Evolutionary conservation across 441 rosid genomes (phyloP), one percentile per base, ranked within the genome.

Genomic region (Euphorbia schlechtendalii): DNA sequence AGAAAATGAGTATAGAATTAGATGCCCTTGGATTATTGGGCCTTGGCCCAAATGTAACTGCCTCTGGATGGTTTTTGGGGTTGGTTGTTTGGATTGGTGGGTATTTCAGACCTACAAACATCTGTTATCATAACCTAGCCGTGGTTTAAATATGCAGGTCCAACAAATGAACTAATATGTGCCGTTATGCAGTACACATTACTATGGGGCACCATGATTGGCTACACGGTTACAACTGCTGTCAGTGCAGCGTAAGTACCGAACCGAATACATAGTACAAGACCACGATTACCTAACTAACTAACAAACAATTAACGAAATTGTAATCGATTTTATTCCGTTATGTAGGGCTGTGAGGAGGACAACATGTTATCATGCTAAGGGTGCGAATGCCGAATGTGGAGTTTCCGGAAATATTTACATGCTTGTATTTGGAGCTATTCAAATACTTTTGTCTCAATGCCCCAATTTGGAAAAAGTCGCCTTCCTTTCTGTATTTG

Each of bases 181-280:
- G 76, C 48, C 0, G 18, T 64, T 0, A 13, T 72, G 55, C 76
- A 71, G n/a, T 72, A 76, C 20, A 24, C 66, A 5, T 21, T 68
- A 2, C 46, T 69, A 4, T 76, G 79, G 76, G 76, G 76, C 15
- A 52, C 69, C 11, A 69, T 72, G 73, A 65, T 76, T 21, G 79
- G 79, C 48, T 76, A 71, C 71, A 72, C 79, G 0, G 70, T 76
- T 20, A 69, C 76, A 24, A 65, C 73, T 17, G 68, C 73, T 18
- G 45, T 62, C 8, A 71, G 73, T 27, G 62, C 58, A 22, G 76
- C 69, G 76, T 76, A 48, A 71, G 78, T 69, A 48, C 21, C 9
- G 21, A 48, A 15, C 8, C 20, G 15, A 48, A 45, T n/a, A n/a
- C n/a, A n/a, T 32, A 32, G 34, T 6, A 32, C 34, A 32, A 32